These are phyloP conservation scores for Cardiospermum halicacabum DNA, from an alignment of 345 rosid genomes.

Conservation along the genomic window DNA sequence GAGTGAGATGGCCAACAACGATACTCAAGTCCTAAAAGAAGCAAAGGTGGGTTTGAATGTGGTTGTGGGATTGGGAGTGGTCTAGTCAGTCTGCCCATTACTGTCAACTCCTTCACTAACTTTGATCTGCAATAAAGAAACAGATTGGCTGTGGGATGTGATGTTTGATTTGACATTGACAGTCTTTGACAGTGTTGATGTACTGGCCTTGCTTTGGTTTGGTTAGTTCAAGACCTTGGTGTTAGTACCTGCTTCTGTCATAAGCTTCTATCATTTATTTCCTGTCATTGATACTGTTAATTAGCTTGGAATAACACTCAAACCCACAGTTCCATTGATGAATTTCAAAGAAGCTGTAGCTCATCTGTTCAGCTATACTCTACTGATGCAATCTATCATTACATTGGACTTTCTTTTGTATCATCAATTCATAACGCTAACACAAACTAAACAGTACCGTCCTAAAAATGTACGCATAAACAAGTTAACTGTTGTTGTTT, in stretches of 20 bases:
- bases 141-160: constrained; percentile 18
- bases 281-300: no score
- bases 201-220: background rate
- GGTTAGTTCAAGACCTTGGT: background rate
- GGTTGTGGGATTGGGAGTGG: background rate
- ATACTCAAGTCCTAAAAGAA: constrained; percentile 8
- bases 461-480: background rate
- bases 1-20: constrained; percentile 5
- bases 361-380: no score
- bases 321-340: no score
- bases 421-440: background rate
- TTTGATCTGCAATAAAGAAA: constrained; percentile 13
- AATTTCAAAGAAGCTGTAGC: no score
- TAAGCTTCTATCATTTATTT: no score
- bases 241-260: background rate
- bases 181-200: constrained; percentile 25
- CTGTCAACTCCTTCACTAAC: constrained; percentile 9
- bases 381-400: background rate
- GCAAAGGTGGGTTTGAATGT: background rate
- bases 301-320: no score
- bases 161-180: constrained; percentile 47
- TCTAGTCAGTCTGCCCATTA: constrained; percentile 27
- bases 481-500: background rate
- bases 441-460: background rate
- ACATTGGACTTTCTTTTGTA: background rate